Base-by-base conservation (phyloP, 2,329 filamentous ascomycete genomes). In the Penicillium janthinellum region DNA sequence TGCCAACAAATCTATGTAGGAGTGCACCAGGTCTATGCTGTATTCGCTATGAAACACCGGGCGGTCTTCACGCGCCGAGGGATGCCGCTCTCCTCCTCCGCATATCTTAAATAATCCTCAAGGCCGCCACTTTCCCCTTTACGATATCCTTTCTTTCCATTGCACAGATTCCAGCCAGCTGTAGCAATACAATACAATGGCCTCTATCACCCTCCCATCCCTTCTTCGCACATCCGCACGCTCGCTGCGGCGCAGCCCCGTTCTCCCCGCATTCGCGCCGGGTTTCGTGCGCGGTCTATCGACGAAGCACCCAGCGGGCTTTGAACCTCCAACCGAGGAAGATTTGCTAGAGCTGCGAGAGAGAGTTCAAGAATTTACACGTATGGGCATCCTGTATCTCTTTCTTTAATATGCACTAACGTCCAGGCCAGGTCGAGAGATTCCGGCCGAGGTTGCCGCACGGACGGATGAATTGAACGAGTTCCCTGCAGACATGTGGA, bases 401-500 rank as follows among this genome's bases (percentile, higher is more conserved):
- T 6, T 17, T 39, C 20, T 34, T 37, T 17, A 15, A n/a, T 17
- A 3, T 5, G 4, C 50, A 51, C 39, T 67, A 25, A 62, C 53
- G 5, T 39, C 20, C 37, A 41, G 58, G 25, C 15, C 53, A 82
- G 87, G 90, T 61, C 87, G 94, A 70, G 92, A 97, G 77, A 93
- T 98, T 58, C 81, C 92, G 20, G 90, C 92, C 74, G 88, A 92
- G 65, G 80, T 97, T 14, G 95, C 94, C 0, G 85, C 90, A 11
- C 81, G 82, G 57, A 96, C 92, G n/a, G 94, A 99, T 79, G 85
- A 86, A 72, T 83, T 83, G 72, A 98, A 98, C 83, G 87, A 86
- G 51, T 99, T 99, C 76, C 95, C 95, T 3, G 84, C 86, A 53
- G 87, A 90, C 6, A 94, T 99, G 89, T 99, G 95, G 95, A 83